phyloP scores from a whole-genome alignment of 345 rosid species.

The Firmiana major region DNA sequence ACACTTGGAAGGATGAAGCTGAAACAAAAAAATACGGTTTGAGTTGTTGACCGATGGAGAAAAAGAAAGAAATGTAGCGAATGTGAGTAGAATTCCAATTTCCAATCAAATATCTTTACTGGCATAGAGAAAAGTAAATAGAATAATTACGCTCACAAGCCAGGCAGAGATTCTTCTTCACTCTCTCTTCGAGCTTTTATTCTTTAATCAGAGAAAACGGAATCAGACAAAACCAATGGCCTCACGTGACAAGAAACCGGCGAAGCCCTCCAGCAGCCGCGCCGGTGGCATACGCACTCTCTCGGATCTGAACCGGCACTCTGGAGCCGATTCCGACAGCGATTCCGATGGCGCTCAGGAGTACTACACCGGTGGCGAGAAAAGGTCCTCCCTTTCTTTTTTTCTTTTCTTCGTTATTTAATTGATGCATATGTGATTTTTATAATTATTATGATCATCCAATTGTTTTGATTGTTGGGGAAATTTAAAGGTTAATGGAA shows the following conservation, averaged over 20 bases:
- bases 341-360: slow-evolving; percentile 82
- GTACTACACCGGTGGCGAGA: slow-evolving; percentile 95
- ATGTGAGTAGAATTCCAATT: too few relatives aligned
- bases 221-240: slow-evolving; percentile 41
- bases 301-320: slow-evolving; percentile 73
- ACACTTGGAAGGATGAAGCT: too few relatives aligned
- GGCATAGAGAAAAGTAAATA: too few relatives aligned
- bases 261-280: slow-evolving; percentile 61
- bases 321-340: slow-evolving; percentile 75
- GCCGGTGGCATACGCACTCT: slow-evolving; percentile 74
- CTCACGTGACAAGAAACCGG: slow-evolving; percentile 71
- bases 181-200: neutral
- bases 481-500: neutral
- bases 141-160: too few relatives aligned
- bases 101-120: too few relatives aligned
- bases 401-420: neutral
- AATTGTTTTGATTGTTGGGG: neutral
- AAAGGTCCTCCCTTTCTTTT: slow-evolving; percentile 44
- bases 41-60: too few relatives aligned
- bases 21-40: too few relatives aligned
- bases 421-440: neutral
- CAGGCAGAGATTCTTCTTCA: too few relatives aligned
- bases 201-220: neutral
- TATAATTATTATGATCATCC: neutral
- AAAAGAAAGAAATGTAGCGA: too few relatives aligned